A percentile compares a stretch with the other conserved stretches of the same genome.
phyloP scores from a whole-genome alignment of 202 grass and related monocot species.

The Panicum virgatum region DNA sequence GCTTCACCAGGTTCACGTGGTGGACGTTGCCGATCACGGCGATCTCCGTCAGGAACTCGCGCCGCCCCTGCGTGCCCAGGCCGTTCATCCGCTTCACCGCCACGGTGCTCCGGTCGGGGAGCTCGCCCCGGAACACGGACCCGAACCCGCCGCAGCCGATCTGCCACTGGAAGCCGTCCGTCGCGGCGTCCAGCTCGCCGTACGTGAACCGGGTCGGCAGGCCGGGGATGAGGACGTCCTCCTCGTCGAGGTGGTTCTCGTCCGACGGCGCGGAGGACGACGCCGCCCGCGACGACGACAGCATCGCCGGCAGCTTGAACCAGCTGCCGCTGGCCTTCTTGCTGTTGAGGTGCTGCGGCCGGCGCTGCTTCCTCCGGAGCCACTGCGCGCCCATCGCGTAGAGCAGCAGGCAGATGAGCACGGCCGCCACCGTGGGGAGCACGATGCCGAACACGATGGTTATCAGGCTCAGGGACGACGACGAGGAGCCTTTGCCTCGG shows the following conservation, averaged over 20 bases:
- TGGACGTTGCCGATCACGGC: conserved; percentile 70
- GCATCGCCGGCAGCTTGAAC: conserved; percentile 34
- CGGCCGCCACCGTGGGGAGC: conserved; percentile 19
- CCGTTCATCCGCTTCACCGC: conserved; percentile 64
- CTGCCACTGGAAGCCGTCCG: conserved; percentile 45
- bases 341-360: background rate
- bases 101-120: conserved; percentile 53
- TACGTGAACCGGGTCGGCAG: conserved; percentile 14
- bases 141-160: conserved; percentile 78
- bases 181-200: background rate
- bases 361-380: background rate
- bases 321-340: conserved; percentile 4
- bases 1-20: conserved; percentile 77
- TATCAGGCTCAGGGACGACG: conserved; percentile 31
- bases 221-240: background rate
- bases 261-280: background rate
- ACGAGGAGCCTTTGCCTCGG: background rate
- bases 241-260: background rate
- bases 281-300: background rate
- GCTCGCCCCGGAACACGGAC: conserved; percentile 65
- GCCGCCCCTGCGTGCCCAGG: conserved; percentile 39
- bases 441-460: conserved; percentile 38
- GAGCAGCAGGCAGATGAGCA: conserved; percentile 37
- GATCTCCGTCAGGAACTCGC: conserved; percentile 84
- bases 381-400: conserved; percentile 23